Conservation (phyloP, 345 rosid species). For the Ceriops tagal region DNA sequence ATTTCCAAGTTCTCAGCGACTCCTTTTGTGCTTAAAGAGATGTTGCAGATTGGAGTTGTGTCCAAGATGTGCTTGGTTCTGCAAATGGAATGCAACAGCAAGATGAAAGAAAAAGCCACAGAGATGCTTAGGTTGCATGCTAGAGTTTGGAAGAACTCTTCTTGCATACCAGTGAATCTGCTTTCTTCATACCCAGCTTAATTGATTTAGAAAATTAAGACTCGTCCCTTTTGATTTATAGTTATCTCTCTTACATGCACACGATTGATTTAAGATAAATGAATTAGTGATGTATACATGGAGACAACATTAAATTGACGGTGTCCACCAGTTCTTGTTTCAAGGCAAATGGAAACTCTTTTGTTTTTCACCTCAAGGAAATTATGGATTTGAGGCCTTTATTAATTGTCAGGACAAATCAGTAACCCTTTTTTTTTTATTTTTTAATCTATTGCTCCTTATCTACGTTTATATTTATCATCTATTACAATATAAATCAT, state of each 20-base stretch:
- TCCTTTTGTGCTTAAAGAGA: constrained; percentile 34
- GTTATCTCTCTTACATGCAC: background rate
- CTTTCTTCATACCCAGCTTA: constrained; percentile 34
- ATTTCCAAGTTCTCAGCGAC: constrained; percentile 37
- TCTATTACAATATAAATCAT: no score
- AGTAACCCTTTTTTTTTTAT: no score
- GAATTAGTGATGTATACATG: background rate
- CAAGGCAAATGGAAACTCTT: background rate
- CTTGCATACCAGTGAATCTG: constrained; percentile 35
- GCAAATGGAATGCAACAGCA: constrained; percentile 31
- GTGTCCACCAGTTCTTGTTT: background rate
- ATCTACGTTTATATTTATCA: no score
- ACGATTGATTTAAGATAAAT: background rate
- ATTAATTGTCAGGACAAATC: background rate
- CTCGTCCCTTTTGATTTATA: background rate
- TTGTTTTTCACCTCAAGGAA: background rate
- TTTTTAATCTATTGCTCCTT: no score
- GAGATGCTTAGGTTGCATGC: constrained; percentile 41
- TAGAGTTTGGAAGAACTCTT: constrained; percentile 41
- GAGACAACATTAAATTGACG: background rate
- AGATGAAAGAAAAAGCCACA: constrained; percentile 40
- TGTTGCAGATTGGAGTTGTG: constrained; percentile 41
- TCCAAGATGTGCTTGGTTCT: constrained; percentile 40
- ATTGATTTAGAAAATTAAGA: background rate
- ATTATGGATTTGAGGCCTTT: constrained; percentile 1